Evolutionary conservation across 805 yeast species (phyloP).

Genomic region (Myxozyma sirexii): DNA sequence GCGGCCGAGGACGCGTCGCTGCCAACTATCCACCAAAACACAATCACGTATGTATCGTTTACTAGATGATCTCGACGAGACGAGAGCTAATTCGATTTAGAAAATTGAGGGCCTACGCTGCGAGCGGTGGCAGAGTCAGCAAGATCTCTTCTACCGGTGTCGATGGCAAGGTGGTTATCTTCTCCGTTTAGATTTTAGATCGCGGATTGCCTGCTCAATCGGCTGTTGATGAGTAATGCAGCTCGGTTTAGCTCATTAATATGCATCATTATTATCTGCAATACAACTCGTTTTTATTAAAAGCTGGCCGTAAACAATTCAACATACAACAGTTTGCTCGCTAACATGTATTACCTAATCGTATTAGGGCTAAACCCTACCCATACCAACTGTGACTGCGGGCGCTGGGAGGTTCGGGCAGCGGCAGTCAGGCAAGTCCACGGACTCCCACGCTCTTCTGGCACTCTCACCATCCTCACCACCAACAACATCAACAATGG

Average conservation of each 20-base stretch:
- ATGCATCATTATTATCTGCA: too few species aligned
- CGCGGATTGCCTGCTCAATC: neutral
- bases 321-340: too few species aligned
- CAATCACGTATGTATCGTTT: slow-evolving; percentile 52
- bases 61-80: neutral
- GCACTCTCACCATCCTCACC: neutral
- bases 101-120: slow-evolving; percentile 51
- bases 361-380: slow-evolving; percentile 7
- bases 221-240: neutral
- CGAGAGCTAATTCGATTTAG: slow-evolving; percentile 4
- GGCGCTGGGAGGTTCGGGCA: neutral
- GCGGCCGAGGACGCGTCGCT: slow-evolving; percentile 51
- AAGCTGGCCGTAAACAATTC: too few species aligned
- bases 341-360: too few species aligned
- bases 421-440: too few species aligned
- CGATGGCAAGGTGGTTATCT: slow-evolving; percentile 89
- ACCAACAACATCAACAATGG: slow-evolving; percentile 15
- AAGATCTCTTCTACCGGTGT: slow-evolving; percentile 76
- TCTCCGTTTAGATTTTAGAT: slow-evolving; percentile 48
- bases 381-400: too few species aligned
- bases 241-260: neutral
- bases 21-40: slow-evolving; percentile 86
- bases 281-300: too few species aligned
- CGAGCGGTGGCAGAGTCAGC: slow-evolving; percentile 54
- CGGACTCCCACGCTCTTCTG: neutral